Base-by-base conservation (phyloP, 345 rosid species). In the Luvunga scandens region DNA sequence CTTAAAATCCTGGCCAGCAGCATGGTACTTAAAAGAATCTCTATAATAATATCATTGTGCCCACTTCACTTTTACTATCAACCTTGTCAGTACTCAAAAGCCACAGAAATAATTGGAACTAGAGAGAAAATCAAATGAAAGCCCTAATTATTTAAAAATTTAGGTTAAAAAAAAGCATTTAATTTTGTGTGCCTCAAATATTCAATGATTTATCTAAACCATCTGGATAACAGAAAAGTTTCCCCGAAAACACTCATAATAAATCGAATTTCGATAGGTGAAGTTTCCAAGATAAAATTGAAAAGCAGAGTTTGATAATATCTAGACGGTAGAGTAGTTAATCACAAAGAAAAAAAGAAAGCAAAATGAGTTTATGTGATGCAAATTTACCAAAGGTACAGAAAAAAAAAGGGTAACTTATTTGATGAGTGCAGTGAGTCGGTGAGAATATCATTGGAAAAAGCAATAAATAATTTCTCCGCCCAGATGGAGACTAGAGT, bases 1-100 rank as follows among this genome's bases (percentile, higher is more conserved):
- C 83, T 63, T 45, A 12, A 45, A 73, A 42, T 67, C 64, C 80
- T 72, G 42, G 34, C 62, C 79, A 60, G 61, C 39, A 24, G 50
- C 50, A 45, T 65, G 57, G 28, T 61, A 64, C 75, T 68, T 62
- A 36, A 63, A 28, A 66, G 71, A 66, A 61, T 73, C 75, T 27
- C 69, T 5, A 8, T 66, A 16, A 31, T 22, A 18, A 22, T 22
- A 25, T 72, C 31, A 4, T 61, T 42, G 9, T 42, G 75, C 21
- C 21, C 16, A 25, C 7, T 34, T 59, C 25, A 22, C 59, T 77
- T 72, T 45, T 13, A 60, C 71, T 27, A 61, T 25, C 72, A 34
- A 59, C 50, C 33, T 50, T 77, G 78, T 77, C 75, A 55, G 72
- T 36, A 50, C 67, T 63, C 61, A 21, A 61, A 61, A 4, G 38